phyloP scores from a whole-genome alignment of 345 rosid genomes.

The Cardamine chenopodiifolia region DNA sequence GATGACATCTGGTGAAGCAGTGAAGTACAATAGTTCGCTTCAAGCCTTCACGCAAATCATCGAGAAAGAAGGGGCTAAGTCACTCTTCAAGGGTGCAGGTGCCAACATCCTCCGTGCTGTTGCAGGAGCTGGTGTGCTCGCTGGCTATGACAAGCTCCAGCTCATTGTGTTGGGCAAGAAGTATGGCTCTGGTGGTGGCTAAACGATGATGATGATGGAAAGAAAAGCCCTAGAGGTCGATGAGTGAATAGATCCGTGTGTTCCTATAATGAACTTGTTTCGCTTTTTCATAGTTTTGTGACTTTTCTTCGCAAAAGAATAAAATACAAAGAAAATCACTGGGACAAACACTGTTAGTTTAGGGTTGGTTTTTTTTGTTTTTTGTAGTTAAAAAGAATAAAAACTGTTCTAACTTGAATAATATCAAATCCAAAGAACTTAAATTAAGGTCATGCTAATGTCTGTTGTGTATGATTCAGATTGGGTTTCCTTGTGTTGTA shows the following conservation, averaged over 20 bases:
- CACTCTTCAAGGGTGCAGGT: slow-evolving; percentile 92
- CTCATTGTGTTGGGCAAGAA: slow-evolving; percentile 78
- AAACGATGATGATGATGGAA: slow-evolving; percentile 9
- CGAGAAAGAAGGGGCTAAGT: slow-evolving; percentile 78
- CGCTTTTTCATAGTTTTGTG: neutral
- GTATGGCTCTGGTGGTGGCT: slow-evolving; percentile 80
- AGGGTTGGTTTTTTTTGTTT: neutral
- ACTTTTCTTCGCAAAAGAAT: slow-evolving; percentile 5
- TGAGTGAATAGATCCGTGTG: neutral
- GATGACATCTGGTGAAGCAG: slow-evolving; percentile 97
- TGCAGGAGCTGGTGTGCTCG: slow-evolving; percentile 94
- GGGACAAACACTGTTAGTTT: slow-evolving; percentile 46
- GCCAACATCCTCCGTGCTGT: slow-evolving; percentile 90
- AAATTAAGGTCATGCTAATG: neutral
- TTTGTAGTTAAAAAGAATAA: neutral
- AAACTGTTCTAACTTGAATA: neutral
- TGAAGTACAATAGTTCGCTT: slow-evolving; percentile 77
- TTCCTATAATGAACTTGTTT: neutral
- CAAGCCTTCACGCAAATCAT: slow-evolving; percentile 75
- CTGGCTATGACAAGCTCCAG: slow-evolving; percentile 91
- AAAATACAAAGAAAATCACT: slow-evolving; percentile 51
- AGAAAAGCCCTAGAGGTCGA: neutral
- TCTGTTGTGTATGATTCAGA: neutral
- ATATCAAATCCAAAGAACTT: neutral
- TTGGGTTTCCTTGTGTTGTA: slow-evolving; percentile 37